phyloP scores from a whole-genome alignment of 352 stramenopile species.

The Pilasporangium apinafurcum region DNA sequence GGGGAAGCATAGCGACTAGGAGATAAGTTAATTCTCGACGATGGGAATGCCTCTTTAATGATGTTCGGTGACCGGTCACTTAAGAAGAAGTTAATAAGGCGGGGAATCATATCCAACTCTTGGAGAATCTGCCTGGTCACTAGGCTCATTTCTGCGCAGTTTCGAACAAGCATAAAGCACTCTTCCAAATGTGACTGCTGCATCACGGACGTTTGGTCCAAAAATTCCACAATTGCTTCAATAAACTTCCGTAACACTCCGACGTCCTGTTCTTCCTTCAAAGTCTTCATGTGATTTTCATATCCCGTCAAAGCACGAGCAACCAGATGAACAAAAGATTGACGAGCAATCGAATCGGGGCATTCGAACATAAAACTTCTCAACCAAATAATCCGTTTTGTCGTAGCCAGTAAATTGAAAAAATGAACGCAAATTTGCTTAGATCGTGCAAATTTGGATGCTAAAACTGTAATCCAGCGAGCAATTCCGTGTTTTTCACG shows the following conservation, averaged over 20 bases:
- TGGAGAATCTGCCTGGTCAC: constrained; percentile 45
- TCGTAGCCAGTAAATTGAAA: constrained; percentile 47
- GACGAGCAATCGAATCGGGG: constrained; percentile 76
- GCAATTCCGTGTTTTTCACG: constrained; percentile 84
- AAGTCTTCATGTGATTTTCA: constrained; percentile 40
- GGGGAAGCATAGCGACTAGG: constrained; percentile 56
- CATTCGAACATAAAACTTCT: constrained; percentile 77
- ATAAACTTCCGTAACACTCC: constrained; percentile 27
- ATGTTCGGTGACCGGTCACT: constrained; percentile 48
- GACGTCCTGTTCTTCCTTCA: constrained; percentile 6
- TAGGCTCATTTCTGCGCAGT: constrained; percentile 58
- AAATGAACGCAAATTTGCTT: constrained; percentile 68
- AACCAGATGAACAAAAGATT: constrained; percentile 83
- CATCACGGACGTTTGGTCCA: constrained; percentile 69
- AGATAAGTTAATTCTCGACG: constrained; percentile 30
- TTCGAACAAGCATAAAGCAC: constrained; percentile 79
- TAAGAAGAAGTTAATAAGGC: constrained; percentile 80
- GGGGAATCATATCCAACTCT: constrained; percentile 64
- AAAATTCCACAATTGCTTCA: constrained; percentile 41
- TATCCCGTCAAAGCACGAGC: constrained; percentile 66
- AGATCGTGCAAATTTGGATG: constrained; percentile 63
- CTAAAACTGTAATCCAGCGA: constrained; percentile 74
- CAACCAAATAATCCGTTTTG: constrained; percentile 56
- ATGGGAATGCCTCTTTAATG: constrained; percentile 74
- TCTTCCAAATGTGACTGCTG: constrained; percentile 85